Evolutionary conservation across 2,329 filamentous ascomycete species (phyloP).

Genomic region (Aurifilum marmelostoma): DNA sequence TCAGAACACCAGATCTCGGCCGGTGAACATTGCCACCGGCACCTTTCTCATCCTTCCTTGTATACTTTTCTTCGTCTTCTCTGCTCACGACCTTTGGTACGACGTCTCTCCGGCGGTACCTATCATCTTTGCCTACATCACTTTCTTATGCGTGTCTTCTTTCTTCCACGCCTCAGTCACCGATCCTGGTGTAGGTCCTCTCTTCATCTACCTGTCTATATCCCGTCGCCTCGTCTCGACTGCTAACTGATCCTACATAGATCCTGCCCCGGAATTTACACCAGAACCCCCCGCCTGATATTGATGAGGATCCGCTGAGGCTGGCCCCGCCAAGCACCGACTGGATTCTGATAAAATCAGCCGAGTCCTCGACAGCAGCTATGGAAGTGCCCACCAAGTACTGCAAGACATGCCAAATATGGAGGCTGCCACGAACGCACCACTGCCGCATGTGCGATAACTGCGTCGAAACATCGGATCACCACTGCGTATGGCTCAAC

Average conservation of each 20-base stretch:
- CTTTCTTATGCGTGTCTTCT: slow-evolving; percentile 87
- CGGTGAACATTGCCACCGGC: slow-evolving; percentile 87
- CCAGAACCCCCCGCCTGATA: slow-evolving; percentile 75
- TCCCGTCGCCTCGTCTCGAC: slow-evolving; percentile 5
- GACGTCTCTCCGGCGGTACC: slow-evolving; percentile 88
- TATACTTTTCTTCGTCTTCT: slow-evolving; percentile 82
- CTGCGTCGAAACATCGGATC: slow-evolving; percentile 95
- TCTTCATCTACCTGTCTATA: not conserved
- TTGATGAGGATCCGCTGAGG: slow-evolving; percentile 78
- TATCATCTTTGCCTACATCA: slow-evolving; percentile 87
- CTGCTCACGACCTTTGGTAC: slow-evolving; percentile 83
- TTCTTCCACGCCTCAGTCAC: slow-evolving; percentile 91
- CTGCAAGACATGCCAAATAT: slow-evolving; percentile 96
- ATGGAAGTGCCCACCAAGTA: slow-evolving; percentile 99
- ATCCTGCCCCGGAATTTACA: slow-evolving; percentile 93
- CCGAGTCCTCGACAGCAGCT: slow-evolving; percentile 73
- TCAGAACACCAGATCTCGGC: slow-evolving; percentile 84
- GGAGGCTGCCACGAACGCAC: slow-evolving; percentile 92
- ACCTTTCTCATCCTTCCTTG: slow-evolving; percentile 78
- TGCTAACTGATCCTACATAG: slow-evolving; percentile 47
- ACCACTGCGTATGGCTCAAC: slow-evolving; percentile 99
- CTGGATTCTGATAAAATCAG: slow-evolving; percentile 89
- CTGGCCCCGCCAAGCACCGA: slow-evolving; percentile 86
- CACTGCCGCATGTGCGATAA: slow-evolving; percentile 97
- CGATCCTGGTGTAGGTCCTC: slow-evolving; percentile 80